phyloP scores from a whole-genome alignment of 169 alveolate genomes.

The Besnoitia besnoiti region DNA sequence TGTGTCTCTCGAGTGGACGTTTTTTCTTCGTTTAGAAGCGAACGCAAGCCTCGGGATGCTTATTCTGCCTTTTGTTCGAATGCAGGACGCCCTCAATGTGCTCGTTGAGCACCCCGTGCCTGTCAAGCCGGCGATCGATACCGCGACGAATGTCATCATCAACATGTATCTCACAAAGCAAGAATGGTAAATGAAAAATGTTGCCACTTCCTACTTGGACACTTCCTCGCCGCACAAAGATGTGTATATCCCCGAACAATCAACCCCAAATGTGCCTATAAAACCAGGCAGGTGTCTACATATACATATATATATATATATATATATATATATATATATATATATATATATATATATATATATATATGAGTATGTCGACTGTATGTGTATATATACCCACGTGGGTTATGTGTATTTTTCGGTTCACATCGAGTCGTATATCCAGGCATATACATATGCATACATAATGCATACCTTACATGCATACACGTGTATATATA shows the following conservation, averaged over 20 bases:
- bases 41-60: too few relatives aligned
- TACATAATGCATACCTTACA: too few relatives aligned
- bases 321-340: neutral
- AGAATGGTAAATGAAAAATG: too few relatives aligned
- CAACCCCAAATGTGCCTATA: too few relatives aligned
- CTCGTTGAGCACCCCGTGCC: constrained; percentile 89
- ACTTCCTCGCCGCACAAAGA: too few relatives aligned
- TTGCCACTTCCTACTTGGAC: too few relatives aligned
- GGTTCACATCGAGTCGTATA: neutral
- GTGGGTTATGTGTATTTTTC: neutral
- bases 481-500: neutral
- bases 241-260: too few relatives aligned
- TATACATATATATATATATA: neutral
- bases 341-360: constrained; percentile 1
- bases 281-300: neutral
- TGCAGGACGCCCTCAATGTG: constrained; percentile 4
- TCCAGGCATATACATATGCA: neutral
- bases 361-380: neutral
- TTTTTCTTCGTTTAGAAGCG: too few relatives aligned
- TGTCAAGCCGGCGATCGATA: constrained; percentile 77
- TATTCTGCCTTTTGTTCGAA: too few relatives aligned
- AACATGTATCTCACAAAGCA: constrained; percentile 80
- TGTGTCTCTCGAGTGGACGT: too few relatives aligned
- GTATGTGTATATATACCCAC: neutral
- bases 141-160: constrained; percentile 67